A percentile compares a stretch with the other conserved stretches of the same genome.
Evolutionary conservation across 805 yeast genomes (phyloP).

Genomic region (Lipomyces japonicus): DNA sequence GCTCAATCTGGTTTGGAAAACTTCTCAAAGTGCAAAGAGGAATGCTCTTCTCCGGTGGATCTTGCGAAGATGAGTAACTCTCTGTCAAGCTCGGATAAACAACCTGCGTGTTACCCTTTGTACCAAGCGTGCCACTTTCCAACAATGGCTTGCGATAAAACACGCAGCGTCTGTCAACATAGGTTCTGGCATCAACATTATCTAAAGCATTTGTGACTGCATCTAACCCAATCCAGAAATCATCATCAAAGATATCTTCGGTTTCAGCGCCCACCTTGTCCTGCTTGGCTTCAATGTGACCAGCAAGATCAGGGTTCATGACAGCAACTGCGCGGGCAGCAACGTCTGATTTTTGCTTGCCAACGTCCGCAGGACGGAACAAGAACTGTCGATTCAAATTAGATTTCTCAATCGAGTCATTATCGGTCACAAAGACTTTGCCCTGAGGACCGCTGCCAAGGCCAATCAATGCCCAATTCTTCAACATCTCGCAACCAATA

Average conservation of each 20-base stretch:
- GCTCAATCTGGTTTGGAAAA: conserved; percentile 97
- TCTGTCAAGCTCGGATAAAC: conserved; percentile 91
- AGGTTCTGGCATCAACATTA: conserved; percentile 96
- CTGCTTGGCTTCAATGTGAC: conserved; percentile 68
- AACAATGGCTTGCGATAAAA: conserved; percentile 84
- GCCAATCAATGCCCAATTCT: conserved; percentile 97
- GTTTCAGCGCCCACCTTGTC: conserved; percentile 95
- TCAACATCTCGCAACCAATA: conserved; percentile 97
- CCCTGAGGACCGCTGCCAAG: conserved; percentile 90
- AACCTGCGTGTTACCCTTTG: conserved; percentile 97
- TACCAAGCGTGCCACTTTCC: conserved; percentile 96
- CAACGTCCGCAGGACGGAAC: conserved; percentile 93
- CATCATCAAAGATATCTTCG: conserved; percentile 77
- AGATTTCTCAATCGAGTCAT: conserved; percentile 91
- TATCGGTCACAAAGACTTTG: conserved; percentile 80
- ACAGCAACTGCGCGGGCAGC: conserved; percentile 78
- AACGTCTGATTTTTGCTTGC: conserved; percentile 81
- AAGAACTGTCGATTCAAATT: conserved; percentile 94
- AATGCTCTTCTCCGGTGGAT: conserved; percentile 97
- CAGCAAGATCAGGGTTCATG: conserved; percentile 81
- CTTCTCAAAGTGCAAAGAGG: conserved; percentile 96
- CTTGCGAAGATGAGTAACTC: conserved; percentile 92
- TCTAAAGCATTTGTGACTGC: conserved; percentile 95
- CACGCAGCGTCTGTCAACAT: conserved; percentile 95
- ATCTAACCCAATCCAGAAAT: conserved; percentile 79